Evolutionary conservation across 202 grass and related monocot species (phyloP), one percentile per base, ranked within the genome.

Genomic region (Miscanthus sacchariflorus): DNA sequence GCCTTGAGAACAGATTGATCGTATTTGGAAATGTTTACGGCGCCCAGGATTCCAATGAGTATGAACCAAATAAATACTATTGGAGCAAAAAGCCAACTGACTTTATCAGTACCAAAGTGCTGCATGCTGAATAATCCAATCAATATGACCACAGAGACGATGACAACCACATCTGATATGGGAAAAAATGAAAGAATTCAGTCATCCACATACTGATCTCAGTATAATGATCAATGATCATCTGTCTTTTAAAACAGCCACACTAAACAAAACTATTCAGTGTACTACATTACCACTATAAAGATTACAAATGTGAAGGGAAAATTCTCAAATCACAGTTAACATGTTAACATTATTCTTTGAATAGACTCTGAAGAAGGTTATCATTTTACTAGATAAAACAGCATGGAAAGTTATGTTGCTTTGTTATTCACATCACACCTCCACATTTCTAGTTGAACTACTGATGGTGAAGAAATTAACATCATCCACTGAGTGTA

Each of bases 81-180:
- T n/a, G 96, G 96, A 44, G 96, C 93, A 90, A 98, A 98, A 78
- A 98, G 88, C 87, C 91, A 91, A 50, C 93, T 93, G 48, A 98
- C 96, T 95, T 95, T 95, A 40, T 98, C 88, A 7, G 90, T 95
- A 61, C 96, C 96, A 75, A 92, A 98, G 82, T 98, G 96, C 77
- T 98, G 96, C 90, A 98, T 90, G 89, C 90, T 95, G 85, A 98
- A 98, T 69, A 98, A 56, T 64, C 90, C 93, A 88, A 98, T 89
- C 84, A 98, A 89, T 90, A 98, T 95, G 39, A 98, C 80, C 70
- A 95, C 88, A 0, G 96, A 89, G 18, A 98, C 70, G 43, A 95
- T 68, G 69, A 94, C 81, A 81, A 87, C 79, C 70, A 91, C 87
- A 91, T 95, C 96, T 98, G 93, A 81, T 35, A 85, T 6, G 83